phyloP scores from a whole-genome alignment of 805 yeast species.

The Pichia membranifaciens region DNA sequence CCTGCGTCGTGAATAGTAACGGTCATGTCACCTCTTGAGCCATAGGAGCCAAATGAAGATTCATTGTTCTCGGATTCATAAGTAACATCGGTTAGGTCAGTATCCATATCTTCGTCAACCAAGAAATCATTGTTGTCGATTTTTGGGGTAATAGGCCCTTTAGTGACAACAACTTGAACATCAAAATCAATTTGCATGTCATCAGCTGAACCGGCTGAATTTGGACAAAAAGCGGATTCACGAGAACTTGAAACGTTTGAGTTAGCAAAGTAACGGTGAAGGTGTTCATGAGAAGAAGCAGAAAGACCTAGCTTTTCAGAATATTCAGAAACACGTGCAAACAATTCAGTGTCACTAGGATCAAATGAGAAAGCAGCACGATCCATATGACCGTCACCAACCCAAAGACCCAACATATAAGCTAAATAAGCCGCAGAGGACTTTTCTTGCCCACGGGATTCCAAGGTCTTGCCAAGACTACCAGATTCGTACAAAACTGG shows the following conservation, averaged over 20 bases:
- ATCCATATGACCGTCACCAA: conserved; percentile 31
- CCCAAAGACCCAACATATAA: conserved; percentile 38
- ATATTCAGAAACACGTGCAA: conserved; percentile 23
- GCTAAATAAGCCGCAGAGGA: conserved; percentile 26
- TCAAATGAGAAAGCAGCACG: conserved; percentile 28
- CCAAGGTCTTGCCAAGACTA: not conserved
- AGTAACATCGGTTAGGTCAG: not conserved
- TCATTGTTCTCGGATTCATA: not conserved
- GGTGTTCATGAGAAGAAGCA: conserved; percentile 3
- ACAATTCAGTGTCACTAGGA: conserved; percentile 23
- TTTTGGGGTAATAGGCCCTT: not conserved
- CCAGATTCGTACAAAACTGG: conserved; percentile 25
- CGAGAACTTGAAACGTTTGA: not conserved
- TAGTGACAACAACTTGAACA: not conserved
- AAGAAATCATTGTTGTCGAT: not conserved
- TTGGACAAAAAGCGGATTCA: not conserved
- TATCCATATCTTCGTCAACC: not conserved
- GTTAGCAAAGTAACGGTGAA: conserved; percentile 10
- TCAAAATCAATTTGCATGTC: conserved; percentile 6
- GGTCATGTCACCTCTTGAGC: not conserved
- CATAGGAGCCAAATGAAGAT: not conserved
- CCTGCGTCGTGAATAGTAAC: conserved; percentile 6
- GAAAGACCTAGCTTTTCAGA: conserved; percentile 25
- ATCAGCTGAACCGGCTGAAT: not conserved
- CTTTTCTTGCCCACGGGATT: conserved; percentile 1